phyloP scores from a whole-genome alignment of 164 flowering plant genomes.

The Akebia trifoliata region DNA sequence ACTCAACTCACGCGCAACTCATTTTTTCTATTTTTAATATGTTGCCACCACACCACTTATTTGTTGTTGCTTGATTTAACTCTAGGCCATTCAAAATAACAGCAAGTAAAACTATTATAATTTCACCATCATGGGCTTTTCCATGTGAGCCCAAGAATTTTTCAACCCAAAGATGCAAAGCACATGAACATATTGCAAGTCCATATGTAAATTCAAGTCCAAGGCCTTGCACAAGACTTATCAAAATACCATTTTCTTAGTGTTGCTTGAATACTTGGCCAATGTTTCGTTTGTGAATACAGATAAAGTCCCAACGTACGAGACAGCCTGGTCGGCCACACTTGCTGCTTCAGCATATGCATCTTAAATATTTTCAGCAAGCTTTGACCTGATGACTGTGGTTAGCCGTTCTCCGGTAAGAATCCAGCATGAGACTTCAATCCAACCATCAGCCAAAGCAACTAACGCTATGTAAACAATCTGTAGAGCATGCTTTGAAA shows the following conservation, averaged over 20 bases:
- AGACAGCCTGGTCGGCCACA: slow-evolving; percentile 91
- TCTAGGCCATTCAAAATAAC: slow-evolving; percentile 88
- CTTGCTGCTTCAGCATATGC: no score
- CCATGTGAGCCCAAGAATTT: slow-evolving; percentile 49
- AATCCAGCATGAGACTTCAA: slow-evolving; percentile 95
- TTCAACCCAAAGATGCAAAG: slow-evolving; percentile 91
- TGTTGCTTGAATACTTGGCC: slow-evolving; percentile 92
- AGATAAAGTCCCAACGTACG: slow-evolving; percentile 72
- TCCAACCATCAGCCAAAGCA: slow-evolving; percentile 90
- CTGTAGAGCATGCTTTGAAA: slow-evolving; percentile 65
- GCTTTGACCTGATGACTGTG: slow-evolving; percentile 88
- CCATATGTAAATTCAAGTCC: slow-evolving; percentile 95
- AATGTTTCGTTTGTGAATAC: slow-evolving; percentile 87
- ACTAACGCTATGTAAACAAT: slow-evolving; percentile 72
- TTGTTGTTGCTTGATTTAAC: no score
- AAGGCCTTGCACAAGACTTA: slow-evolving; percentile 95
- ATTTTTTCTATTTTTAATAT: no score
- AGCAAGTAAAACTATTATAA: slow-evolving; percentile 73
- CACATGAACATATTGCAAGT: no score
- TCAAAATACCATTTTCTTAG: slow-evolving; percentile 84
- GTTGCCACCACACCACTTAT: no score
- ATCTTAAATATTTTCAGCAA: slow-evolving; percentile 87
- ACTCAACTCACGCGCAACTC: no score
- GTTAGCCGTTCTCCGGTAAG: slow-evolving; percentile 95
- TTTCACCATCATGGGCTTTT: slow-evolving; percentile 84